Conservation (phyloP, 2,329 filamentous ascomycete species). For the Atkinsonella texensis region DNA sequence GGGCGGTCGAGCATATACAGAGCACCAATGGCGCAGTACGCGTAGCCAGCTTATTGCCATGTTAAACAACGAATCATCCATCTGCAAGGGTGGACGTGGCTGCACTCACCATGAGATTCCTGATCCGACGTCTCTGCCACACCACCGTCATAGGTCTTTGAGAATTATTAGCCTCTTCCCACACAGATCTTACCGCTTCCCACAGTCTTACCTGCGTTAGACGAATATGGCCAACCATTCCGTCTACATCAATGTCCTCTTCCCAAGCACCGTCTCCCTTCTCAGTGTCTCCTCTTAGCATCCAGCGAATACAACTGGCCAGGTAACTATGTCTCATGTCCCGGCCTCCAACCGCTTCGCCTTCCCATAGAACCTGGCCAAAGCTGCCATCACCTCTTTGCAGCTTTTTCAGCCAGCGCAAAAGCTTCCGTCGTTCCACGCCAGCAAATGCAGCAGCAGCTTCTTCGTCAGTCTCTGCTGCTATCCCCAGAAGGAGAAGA, state of each 20-base stretch:
- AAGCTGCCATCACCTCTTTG: slow-evolving; percentile 85
- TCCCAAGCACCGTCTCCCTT: slow-evolving; percentile 41
- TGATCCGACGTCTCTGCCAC: slow-evolving; percentile 66
- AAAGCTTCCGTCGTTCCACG: slow-evolving; percentile 54
- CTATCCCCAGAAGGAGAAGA: slow-evolving; percentile 53
- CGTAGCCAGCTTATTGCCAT: slow-evolving; percentile 58
- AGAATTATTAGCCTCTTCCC: not conserved
- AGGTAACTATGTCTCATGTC: slow-evolving; percentile 87
- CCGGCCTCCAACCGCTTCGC: slow-evolving; percentile 57
- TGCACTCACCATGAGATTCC: slow-evolving; percentile 63
- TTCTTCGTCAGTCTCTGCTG: slow-evolving; percentile 27
- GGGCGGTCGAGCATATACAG: slow-evolving; percentile 63
- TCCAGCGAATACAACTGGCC: slow-evolving; percentile 70
- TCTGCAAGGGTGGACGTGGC: not conserved
- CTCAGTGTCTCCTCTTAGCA: slow-evolving; percentile 52
- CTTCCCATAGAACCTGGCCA: slow-evolving; percentile 60
- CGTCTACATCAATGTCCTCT: slow-evolving; percentile 63
- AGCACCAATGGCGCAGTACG: slow-evolving; percentile 75
- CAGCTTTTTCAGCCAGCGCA: slow-evolving; percentile 62
- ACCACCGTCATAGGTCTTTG: slow-evolving; percentile 71
- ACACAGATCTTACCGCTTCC: too few relatives aligned
- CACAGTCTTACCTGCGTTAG: slow-evolving; percentile 36
- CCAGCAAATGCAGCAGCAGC: slow-evolving; percentile 39
- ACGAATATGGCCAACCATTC: slow-evolving; percentile 58
- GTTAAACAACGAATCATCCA: not conserved